phyloP scores from a whole-genome alignment of 176 grass and related monocot species.

The Alloteropsis semialata region DNA sequence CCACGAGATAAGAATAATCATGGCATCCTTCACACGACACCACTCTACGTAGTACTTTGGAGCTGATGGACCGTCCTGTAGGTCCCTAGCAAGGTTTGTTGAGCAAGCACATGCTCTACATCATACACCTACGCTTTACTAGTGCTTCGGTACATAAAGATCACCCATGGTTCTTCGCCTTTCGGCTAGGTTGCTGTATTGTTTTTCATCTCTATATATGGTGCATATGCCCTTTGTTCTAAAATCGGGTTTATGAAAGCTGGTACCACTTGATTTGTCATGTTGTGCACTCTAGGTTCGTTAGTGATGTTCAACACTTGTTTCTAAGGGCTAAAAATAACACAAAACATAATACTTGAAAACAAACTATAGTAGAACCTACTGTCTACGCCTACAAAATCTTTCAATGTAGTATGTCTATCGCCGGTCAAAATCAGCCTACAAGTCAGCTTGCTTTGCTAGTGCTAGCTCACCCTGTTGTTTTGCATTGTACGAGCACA shows the following conservation, averaged over 20 bases:
- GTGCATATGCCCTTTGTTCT: neutral
- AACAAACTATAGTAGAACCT: neutral
- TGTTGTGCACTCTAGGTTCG: neutral
- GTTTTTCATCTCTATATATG: no score
- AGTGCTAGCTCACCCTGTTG: slow-evolving; percentile 20
- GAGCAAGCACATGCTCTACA: neutral
- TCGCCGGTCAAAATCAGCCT: neutral
- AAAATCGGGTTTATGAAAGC: neutral
- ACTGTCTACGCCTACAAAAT: neutral
- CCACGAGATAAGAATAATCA: neutral
- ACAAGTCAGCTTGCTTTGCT: neutral
- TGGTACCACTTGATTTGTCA: neutral
- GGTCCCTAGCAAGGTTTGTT: neutral
- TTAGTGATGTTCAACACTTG: neutral
- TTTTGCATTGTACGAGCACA: neutral
- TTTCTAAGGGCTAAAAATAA: neutral
- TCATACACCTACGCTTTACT: neutral
- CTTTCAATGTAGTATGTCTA: neutral
- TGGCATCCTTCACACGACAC: neutral
- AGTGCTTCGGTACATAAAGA: neutral
- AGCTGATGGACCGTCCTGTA: neutral
- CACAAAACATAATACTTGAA: neutral
- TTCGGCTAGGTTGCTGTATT: neutral
- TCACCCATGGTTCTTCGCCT: neutral
- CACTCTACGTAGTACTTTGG: neutral